Evolutionary conservation across 129 eudicot species (phyloP).

Genomic region (Flaveria sonorensis): DNA sequence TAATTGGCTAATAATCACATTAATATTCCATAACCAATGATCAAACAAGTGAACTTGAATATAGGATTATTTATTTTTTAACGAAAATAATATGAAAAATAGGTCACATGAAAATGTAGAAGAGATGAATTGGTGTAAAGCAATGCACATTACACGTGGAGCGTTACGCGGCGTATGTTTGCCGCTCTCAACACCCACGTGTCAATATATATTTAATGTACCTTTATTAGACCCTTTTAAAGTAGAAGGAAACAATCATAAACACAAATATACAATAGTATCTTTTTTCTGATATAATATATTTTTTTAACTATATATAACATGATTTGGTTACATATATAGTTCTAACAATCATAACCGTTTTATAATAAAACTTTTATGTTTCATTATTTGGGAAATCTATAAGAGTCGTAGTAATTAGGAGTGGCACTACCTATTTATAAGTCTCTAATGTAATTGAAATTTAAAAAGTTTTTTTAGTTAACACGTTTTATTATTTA

Average conservation of each 20-base stretch:
- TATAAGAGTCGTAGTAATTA: too few relatives aligned
- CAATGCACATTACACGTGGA: constrained; percentile 27
- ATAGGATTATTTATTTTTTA: neutral
- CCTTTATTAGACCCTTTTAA: neutral
- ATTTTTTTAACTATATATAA: too few relatives aligned
- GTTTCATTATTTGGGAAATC: too few relatives aligned
- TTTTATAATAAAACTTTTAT: too few relatives aligned
- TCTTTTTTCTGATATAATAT: neutral
- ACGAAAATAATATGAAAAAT: neutral
- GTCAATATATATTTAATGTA: neutral
- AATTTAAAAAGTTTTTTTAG: too few relatives aligned
- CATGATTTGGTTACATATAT: too few relatives aligned
- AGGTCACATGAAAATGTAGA: neutral
- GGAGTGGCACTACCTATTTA: too few relatives aligned
- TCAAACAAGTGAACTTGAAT: neutral
- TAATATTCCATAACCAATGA: too few relatives aligned
- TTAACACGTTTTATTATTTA: too few relatives aligned
- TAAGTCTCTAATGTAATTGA: too few relatives aligned
- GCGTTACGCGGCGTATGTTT: constrained; percentile 23
- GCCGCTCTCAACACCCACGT: constrained; percentile 33
- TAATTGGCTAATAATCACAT: too few relatives aligned
- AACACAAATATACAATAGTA: neutral
- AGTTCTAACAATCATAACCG: too few relatives aligned
- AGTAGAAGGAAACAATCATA: neutral
- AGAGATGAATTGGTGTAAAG: neutral